Evolutionary conservation across 2,329 filamentous ascomycete genomes (phyloP).

Genomic region (Cryphonectria carpinicola): DNA sequence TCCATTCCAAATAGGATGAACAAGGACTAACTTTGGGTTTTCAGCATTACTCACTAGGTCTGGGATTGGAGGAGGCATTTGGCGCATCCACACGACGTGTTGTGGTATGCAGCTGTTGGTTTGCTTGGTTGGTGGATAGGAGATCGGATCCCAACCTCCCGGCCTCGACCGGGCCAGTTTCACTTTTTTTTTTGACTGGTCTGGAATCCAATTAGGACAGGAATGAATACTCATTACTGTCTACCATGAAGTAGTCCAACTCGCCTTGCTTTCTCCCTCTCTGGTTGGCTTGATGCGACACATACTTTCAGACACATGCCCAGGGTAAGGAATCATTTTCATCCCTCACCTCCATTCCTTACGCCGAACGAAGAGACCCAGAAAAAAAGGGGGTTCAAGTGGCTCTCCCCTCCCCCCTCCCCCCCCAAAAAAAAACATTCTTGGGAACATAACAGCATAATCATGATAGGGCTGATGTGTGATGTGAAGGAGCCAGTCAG

Average conservation of each 20-base stretch:
- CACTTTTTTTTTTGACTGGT: neutral
- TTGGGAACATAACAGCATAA: neutral
- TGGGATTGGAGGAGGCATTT: neutral
- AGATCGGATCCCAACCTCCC: conserved; percentile 3
- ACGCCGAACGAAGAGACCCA: neutral
- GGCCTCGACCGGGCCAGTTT: conserved; percentile 1
- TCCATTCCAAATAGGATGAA: neutral
- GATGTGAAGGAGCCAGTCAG: neutral
- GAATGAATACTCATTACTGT: neutral
- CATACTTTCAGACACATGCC: neutral
- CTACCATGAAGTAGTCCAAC: neutral
- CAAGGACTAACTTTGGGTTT: neutral
- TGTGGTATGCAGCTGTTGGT: neutral
- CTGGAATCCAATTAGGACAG: neutral
- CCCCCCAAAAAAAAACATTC: neutral
- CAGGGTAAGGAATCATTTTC: neutral
- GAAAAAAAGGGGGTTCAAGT: neutral
- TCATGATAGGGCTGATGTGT: conserved; percentile 11
- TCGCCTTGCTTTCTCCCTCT: neutral
- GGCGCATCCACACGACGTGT: neutral
- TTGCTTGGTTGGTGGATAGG: neutral
- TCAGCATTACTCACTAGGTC: neutral
- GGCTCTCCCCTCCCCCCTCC: too few species aligned
- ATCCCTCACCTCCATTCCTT: neutral
- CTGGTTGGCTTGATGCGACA: neutral